A percentile compares a stretch with the other conserved stretches of the same genome.
These are phyloP conservation scores for Cenchrus americanus DNA, from an alignment of 176 grass and related monocot genomes.

Conservation along the genomic window DNA sequence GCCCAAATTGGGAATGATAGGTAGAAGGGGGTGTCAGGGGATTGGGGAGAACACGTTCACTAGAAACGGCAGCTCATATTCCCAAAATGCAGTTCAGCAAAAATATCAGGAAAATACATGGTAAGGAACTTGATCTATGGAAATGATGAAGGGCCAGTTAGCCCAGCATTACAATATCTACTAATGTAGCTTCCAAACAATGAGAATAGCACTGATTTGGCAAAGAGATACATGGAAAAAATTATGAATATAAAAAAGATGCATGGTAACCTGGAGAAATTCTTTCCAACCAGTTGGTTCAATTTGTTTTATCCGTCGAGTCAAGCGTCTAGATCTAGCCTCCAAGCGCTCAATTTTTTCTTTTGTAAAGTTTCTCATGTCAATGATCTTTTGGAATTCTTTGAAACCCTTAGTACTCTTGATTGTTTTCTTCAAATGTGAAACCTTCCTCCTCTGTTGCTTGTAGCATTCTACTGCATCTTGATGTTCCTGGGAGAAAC, in stretches of 20 bases:
- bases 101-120: conserved; percentile 25
- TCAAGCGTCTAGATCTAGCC: conserved; percentile 73
- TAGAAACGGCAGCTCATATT: neutral
- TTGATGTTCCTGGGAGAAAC: conserved; percentile 76
- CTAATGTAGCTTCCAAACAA: conserved; percentile 9
- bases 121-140: conserved; percentile 18
- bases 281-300: conserved; percentile 99
- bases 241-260: conserved; percentile 35
- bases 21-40: neutral
- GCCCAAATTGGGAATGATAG: conserved; percentile 5
- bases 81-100: conserved; percentile 23
- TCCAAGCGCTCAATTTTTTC: conserved; percentile 87
- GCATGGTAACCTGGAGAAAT: conserved; percentile 82
- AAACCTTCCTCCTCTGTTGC: conserved; percentile 82
- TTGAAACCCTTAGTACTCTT: conserved; percentile 83
- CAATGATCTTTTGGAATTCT: conserved; percentile 84
- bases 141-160: conserved; percentile 8
- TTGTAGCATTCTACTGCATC: conserved; percentile 74
- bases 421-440: conserved; percentile 89
- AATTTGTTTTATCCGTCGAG: conserved; percentile 82
- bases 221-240: conserved; percentile 28
- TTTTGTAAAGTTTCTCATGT: conserved; percentile 85
- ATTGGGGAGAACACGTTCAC: neutral
- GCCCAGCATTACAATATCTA: neutral
- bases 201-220: neutral